phyloP scores from a whole-genome alignment of 2,329 filamentous ascomycete genomes.

The Pyricularia sp. region DNA sequence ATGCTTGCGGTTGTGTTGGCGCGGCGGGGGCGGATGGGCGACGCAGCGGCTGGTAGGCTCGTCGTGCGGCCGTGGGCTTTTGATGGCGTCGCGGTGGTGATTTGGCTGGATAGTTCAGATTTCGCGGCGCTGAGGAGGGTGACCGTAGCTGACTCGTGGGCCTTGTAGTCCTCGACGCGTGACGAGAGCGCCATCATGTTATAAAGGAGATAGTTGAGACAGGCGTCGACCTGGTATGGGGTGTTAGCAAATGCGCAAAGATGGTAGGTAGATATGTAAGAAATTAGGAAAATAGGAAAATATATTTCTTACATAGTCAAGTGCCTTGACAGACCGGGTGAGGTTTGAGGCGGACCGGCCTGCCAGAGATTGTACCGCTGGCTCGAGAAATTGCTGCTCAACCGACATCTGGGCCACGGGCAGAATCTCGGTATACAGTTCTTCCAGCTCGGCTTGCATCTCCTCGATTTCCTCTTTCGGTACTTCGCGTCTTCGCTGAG shows the following conservation, averaged over 20 bases:
- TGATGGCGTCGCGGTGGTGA: conserved; percentile 9
- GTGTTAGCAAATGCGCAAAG: neutral
- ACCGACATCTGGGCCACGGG: conserved; percentile 63
- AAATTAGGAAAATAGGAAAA: neutral
- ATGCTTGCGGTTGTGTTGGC: neutral
- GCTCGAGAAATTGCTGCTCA: conserved; percentile 57
- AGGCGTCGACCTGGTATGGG: conserved; percentile 35
- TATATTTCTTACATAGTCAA: conserved; percentile 34
- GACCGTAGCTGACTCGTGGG: conserved; percentile 30
- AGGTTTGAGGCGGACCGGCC: conserved; percentile 32
- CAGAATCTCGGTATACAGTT: conserved; percentile 58
- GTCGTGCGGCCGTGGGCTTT: conserved; percentile 17
- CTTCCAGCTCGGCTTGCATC: conserved; percentile 57
- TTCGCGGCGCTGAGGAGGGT: conserved; percentile 32
- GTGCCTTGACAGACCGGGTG: conserved; percentile 33
- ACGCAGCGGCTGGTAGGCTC: neutral
- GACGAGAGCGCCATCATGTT: conserved; percentile 31
- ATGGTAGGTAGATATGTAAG: neutral
- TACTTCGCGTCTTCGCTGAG: conserved; percentile 13
- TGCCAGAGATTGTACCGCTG: conserved; percentile 39
- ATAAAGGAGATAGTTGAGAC: conserved; percentile 40
- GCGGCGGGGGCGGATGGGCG: neutral
- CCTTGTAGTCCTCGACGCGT: conserved; percentile 33
- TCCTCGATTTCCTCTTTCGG: conserved; percentile 33
- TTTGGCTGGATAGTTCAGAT: conserved; percentile 27